A percentile compares a stretch with the other conserved stretches of the same genome.
Evolutionary conservation across 2,329 filamentous ascomycete genomes (phyloP).

Genomic region (Tolypocladium cylindrosporum): DNA sequence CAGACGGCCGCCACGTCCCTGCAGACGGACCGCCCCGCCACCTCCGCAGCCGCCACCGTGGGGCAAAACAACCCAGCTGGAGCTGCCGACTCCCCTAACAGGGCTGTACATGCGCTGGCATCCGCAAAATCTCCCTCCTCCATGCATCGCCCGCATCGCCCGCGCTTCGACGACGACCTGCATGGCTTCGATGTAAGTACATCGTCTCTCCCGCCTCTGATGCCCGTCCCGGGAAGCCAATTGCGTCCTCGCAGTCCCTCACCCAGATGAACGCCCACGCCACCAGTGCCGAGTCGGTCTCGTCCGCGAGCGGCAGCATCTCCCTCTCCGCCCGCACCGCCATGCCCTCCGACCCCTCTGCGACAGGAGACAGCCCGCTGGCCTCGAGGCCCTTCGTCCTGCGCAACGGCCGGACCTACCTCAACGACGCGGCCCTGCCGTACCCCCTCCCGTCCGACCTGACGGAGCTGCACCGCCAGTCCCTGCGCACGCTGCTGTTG

Average conservation of each 20-base stretch:
- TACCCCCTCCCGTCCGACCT: slow-evolving; percentile 90
- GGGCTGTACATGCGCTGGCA: not conserved
- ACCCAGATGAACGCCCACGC: slow-evolving; percentile 24
- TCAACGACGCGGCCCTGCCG: slow-evolving; percentile 58
- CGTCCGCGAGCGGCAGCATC: slow-evolving; percentile 33
- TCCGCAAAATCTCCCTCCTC: slow-evolving; percentile 1
- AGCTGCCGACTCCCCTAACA: not conserved
- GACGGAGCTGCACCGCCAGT: slow-evolving; percentile 78
- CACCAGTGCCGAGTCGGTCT: slow-evolving; percentile 34
- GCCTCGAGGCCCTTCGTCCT: slow-evolving; percentile 50
- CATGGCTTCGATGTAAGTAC: slow-evolving; percentile 6
- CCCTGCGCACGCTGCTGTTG: slow-evolving; percentile 69
- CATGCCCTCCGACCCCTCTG: slow-evolving; percentile 38
- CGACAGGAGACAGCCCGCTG: slow-evolving; percentile 29
- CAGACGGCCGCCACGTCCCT: slow-evolving; percentile 2
- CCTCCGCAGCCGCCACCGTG: slow-evolving; percentile 8
- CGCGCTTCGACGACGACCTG: slow-evolving; percentile 2
- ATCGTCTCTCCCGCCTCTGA: not conserved
- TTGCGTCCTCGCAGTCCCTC: slow-evolving; percentile 8
- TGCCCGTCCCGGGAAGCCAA: not conserved
- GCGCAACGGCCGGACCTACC: slow-evolving; percentile 73
- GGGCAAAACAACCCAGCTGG: not conserved
- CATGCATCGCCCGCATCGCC: slow-evolving; percentile 2
- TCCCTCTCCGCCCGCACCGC: slow-evolving; percentile 34
- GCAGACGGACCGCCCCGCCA: slow-evolving; percentile 18